Conservation (phyloP, 371 early-diverging fungal species). For the Spiromyces aspiralis region DNA sequence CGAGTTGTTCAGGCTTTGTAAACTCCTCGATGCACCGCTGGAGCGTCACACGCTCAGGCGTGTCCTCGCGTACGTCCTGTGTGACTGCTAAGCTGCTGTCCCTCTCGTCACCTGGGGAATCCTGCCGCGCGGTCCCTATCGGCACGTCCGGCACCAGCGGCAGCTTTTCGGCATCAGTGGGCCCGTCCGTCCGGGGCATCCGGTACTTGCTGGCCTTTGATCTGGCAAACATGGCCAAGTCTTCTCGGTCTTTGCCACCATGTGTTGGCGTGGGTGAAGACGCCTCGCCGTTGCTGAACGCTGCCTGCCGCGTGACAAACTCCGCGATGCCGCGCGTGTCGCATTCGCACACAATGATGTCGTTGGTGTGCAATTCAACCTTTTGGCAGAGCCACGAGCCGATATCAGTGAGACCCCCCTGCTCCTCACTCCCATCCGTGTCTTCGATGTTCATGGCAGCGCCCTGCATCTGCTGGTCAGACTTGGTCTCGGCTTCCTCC, state of each 20-base stretch:
- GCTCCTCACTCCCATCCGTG: no score
- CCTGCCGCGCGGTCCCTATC: not conserved
- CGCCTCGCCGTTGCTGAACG: not conserved
- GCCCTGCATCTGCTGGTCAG: no score
- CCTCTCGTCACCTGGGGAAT: not conserved
- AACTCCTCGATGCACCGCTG: constrained; percentile 65
- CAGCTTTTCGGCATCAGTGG: constrained; percentile 1
- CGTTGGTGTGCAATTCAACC: not conserved
- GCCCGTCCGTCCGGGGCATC: constrained; percentile 18
- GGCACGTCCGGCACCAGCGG: not conserved
- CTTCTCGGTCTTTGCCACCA: not conserved
- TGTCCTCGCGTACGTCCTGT: not conserved
- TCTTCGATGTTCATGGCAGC: no score
- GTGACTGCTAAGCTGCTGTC: not conserved
- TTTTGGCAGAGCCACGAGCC: not conserved
- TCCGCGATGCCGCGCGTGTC: not conserved
- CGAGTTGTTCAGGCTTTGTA: constrained; percentile 61
- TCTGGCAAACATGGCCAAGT: not conserved
- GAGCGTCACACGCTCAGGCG: constrained; percentile 26
- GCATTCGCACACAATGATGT: not conserved
- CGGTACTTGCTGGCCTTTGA: constrained; percentile 4
- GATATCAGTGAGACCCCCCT: no score
- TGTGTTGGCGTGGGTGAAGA: not conserved
- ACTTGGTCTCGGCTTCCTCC: no score
- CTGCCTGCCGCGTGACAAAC: not conserved